phyloP scores from a whole-genome alignment of 2,329 filamentous ascomycete species.

The Aspergillus pseudoviridinutans region DNA sequence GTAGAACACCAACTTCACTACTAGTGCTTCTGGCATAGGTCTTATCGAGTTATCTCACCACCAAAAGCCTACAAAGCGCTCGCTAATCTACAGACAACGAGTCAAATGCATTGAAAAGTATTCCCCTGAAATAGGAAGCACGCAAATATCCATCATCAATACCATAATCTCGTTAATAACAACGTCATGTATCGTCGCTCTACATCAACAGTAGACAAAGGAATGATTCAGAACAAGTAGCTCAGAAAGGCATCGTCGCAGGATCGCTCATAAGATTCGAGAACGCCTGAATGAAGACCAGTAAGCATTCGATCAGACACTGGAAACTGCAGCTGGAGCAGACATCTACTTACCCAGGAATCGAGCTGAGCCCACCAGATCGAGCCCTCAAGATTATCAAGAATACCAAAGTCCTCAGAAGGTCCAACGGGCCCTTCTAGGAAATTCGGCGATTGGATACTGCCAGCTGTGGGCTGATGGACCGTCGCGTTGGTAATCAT shows the following conservation, averaged over 20 bases:
- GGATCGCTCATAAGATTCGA: constrained; percentile 30
- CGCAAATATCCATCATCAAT: not conserved
- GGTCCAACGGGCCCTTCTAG: constrained; percentile 14
- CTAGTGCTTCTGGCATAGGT: too few species aligned
- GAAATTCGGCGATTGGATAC: constrained; percentile 18
- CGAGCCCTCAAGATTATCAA: constrained; percentile 35
- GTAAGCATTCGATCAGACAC: constrained; percentile 1
- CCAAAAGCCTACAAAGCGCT: too few species aligned
- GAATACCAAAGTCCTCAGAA: constrained; percentile 24
- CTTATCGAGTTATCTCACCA: too few species aligned
- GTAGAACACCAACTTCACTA: too few species aligned
- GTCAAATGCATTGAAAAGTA: too few species aligned
- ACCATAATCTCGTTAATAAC: not conserved
- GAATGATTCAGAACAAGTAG: not conserved
- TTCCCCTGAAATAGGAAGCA: not conserved
- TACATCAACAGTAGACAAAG: not conserved
- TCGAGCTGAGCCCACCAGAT: constrained; percentile 38
- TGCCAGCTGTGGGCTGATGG: constrained; percentile 14
- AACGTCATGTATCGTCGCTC: not conserved
- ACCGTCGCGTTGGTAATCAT: constrained; percentile 13
- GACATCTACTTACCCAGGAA: constrained; percentile 30
- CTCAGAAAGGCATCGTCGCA: constrained; percentile 22
- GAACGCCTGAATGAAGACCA: constrained; percentile 24
- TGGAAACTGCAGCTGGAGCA: not conserved
- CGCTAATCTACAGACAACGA: not conserved